These are phyloP conservation scores for Cucurbita maxima DNA, from an alignment of 306 rosid species.

Conservation along the genomic window DNA sequence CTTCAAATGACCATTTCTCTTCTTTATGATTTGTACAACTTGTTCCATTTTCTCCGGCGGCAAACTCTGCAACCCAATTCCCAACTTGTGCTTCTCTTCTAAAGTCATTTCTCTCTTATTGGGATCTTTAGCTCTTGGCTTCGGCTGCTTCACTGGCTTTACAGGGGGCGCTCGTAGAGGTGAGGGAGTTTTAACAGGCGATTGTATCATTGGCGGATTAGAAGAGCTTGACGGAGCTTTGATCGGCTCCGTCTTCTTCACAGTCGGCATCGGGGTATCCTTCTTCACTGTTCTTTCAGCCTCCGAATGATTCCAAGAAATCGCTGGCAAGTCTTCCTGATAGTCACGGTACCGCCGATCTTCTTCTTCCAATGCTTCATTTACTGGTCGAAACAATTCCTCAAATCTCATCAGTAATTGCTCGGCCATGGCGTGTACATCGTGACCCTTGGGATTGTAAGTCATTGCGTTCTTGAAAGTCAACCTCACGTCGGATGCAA, in stretches of 20 bases:
- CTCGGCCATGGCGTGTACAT: slow-evolving; percentile 47
- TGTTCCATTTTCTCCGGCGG: slow-evolving; percentile 95
- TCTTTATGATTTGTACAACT: slow-evolving; percentile 80
- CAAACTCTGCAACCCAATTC: slow-evolving; percentile 76
- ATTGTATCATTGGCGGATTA: slow-evolving; percentile 31
- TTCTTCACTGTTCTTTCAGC: slow-evolving; percentile 26
- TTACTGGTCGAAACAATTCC: slow-evolving; percentile 44
- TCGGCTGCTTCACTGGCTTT: slow-evolving; percentile 78
- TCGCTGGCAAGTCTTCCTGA: slow-evolving; percentile 70
- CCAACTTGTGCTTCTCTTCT: slow-evolving; percentile 85
- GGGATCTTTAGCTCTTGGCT: slow-evolving; percentile 90
- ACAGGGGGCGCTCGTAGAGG: slow-evolving; percentile 44
- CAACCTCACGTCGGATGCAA: slow-evolving; percentile 55
- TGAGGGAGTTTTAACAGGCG: slow-evolving; percentile 49
- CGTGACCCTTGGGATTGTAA: slow-evolving; percentile 77
- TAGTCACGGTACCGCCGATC: slow-evolving; percentile 10
- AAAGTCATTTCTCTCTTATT: slow-evolving; percentile 84
- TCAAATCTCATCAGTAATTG: slow-evolving; percentile 49
- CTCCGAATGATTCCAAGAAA: slow-evolving; percentile 70
- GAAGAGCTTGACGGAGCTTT: slow-evolving; percentile 36
- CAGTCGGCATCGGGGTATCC: slow-evolving; percentile 11
- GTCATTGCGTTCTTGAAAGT: slow-evolving; percentile 71
- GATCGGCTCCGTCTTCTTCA: slow-evolving; percentile 18
- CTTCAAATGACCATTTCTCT: slow-evolving; percentile 84
- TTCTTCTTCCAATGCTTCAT: slow-evolving; percentile 27